Conservation (phyloP, 2,329 filamentous ascomycete species). For the Thelonectria rubi region DNA sequence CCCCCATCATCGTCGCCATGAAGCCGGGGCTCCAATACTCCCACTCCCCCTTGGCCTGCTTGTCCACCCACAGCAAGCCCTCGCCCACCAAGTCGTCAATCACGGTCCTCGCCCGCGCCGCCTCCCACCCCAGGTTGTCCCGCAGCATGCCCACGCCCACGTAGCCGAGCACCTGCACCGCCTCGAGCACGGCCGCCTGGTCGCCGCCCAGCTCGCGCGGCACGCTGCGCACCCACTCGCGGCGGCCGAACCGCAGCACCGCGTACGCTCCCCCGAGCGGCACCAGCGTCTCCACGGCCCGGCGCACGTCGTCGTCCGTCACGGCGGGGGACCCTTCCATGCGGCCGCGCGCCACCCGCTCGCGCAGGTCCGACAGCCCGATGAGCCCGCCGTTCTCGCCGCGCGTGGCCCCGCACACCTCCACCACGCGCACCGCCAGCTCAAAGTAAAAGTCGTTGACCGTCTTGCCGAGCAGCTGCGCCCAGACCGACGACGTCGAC, state of each 20-base stretch:
- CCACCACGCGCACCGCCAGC: conserved; percentile 92
- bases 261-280: conserved; percentile 90
- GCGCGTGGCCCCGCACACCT: conserved; percentile 86
- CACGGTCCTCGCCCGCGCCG: conserved; percentile 84
- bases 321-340: conserved; percentile 82
- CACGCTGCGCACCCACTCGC: conserved; percentile 88
- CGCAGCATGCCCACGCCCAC: conserved; percentile 90
- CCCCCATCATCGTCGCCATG: conserved; percentile 59
- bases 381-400: conserved; percentile 94
- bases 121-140: conserved; percentile 86
- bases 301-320: conserved; percentile 90
- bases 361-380: conserved; percentile 80
- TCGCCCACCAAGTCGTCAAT: conserved; percentile 89
- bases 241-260: conserved; percentile 83
- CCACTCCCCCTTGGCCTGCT: conserved; percentile 78
- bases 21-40: conserved; percentile 94
- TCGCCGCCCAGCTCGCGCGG: conserved; percentile 96
- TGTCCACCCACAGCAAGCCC: conserved; percentile 93
- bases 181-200: conserved; percentile 91
- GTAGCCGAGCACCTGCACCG: conserved; percentile 87
- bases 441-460: conserved; percentile 99
- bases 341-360: conserved; percentile 75
- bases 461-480: conserved; percentile 86
- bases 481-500: conserved; percentile 79
- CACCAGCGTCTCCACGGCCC: conserved; percentile 85